These are phyloP conservation scores for Amphicarpaea edgeworthii DNA, from an alignment of 306 rosid genomes.

Conservation along the genomic window DNA sequence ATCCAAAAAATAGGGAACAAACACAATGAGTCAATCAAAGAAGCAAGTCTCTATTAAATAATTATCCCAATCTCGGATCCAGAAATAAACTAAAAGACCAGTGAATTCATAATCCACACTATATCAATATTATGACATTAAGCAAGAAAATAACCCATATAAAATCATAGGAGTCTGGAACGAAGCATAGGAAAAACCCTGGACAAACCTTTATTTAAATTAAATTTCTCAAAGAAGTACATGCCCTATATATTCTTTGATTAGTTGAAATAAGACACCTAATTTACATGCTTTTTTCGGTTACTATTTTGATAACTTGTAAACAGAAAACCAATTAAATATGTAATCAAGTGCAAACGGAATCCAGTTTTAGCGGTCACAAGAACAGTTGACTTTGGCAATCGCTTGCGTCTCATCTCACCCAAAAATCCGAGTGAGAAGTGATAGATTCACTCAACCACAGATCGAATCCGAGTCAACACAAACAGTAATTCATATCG, in stretches of 20 bases:
- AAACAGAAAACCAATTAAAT: conserved; percentile 30
- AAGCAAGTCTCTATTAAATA: conserved; percentile 31
- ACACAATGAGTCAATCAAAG: background rate
- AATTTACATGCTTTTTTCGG: background rate
- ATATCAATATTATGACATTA: background rate
- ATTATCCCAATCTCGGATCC: conserved; percentile 33
- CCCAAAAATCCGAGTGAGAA: conserved; percentile 19
- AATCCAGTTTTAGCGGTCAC: conserved; percentile 15
- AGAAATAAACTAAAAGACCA: conserved; percentile 16
- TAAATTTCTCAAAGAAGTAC: conserved; percentile 12
- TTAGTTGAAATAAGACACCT: background rate
- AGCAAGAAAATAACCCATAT: conserved; percentile 23
- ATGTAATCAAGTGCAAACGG: conserved; percentile 24
- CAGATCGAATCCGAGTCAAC: conserved; percentile 49
- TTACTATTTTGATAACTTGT: background rate
- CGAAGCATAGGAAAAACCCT: background rate
- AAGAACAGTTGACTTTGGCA: conserved; percentile 33
- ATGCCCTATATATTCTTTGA: background rate
- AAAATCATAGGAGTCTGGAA: background rate
- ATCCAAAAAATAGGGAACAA: background rate
- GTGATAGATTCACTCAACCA: conserved; percentile 34
- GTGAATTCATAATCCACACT: background rate
- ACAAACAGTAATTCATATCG: conserved; percentile 34
- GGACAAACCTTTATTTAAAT: conserved; percentile 12
- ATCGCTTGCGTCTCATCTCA: conserved; percentile 29